Evolutionary conservation across 768 basidiomycete genomes (phyloP).

Genomic region (Mrakia gelida): DNA sequence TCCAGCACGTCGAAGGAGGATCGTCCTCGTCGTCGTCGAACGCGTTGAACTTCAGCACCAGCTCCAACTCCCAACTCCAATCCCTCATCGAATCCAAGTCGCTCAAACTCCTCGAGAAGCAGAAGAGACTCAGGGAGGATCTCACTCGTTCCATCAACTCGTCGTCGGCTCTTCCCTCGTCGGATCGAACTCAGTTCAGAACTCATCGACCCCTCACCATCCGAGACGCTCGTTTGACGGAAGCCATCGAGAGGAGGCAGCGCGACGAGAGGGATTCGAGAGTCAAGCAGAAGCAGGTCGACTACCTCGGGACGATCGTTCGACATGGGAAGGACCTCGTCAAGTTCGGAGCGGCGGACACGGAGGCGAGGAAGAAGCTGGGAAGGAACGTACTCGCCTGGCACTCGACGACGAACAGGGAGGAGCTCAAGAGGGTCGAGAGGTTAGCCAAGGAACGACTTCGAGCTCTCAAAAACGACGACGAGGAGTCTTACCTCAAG

Average conservation of each 20-base stretch:
- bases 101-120: slow-evolving; percentile 81
- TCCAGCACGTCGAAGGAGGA: slow-evolving; percentile 45
- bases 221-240: slow-evolving; percentile 82
- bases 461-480: slow-evolving; percentile 92
- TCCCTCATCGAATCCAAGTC: slow-evolving; percentile 91
- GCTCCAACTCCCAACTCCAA: slow-evolving; percentile 58
- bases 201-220: slow-evolving; percentile 76
- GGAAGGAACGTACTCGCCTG: slow-evolving; percentile 75
- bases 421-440: slow-evolving; percentile 96
- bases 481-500: slow-evolving; percentile 99
- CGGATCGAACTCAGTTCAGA: slow-evolving; percentile 88
- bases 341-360: slow-evolving; percentile 47
- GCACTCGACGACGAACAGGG: slow-evolving; percentile 88
- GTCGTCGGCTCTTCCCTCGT: slow-evolving; percentile 70
- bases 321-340: slow-evolving; percentile 60
- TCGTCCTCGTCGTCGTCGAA: background rate
- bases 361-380: slow-evolving; percentile 61
- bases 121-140: slow-evolving; percentile 75
- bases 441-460: slow-evolving; percentile 94
- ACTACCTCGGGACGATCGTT: slow-evolving; percentile 77
- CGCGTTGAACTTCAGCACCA: slow-evolving; percentile 1
- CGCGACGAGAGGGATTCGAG: slow-evolving; percentile 84
- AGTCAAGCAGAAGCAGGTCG: slow-evolving; percentile 92
- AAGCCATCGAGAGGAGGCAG: slow-evolving; percentile 84
- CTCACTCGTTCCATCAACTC: slow-evolving; percentile 86